Percentiles rank a stretch among this genome's conserved stretches.
Conservation (phyloP, 2,329 filamentous ascomycete genomes). For the Zymoseptoria brevis region DNA sequence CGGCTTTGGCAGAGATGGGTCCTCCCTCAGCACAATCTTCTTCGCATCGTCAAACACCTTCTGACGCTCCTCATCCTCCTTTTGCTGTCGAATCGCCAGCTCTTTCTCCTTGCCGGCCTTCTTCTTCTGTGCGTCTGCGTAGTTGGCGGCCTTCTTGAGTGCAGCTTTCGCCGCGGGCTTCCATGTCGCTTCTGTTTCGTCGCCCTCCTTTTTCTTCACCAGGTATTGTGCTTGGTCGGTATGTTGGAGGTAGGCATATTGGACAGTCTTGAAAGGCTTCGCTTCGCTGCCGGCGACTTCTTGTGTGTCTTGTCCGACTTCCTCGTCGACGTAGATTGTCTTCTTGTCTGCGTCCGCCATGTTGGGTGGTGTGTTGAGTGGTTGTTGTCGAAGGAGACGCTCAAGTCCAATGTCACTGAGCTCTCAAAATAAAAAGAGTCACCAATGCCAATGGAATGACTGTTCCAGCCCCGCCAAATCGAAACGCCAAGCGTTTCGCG, state of each 20-base stretch:
- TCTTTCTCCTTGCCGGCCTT: slow-evolving; percentile 74
- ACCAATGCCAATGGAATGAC: no score
- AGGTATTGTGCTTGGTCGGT: slow-evolving; percentile 57
- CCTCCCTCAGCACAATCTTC: slow-evolving; percentile 64
- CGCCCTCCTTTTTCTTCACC: slow-evolving; percentile 56
- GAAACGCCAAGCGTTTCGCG: no score
- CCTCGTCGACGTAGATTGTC: slow-evolving; percentile 70
- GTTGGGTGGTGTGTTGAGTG: slow-evolving; percentile 2
- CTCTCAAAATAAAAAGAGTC: no score
- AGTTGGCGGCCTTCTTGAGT: slow-evolving; percentile 73
- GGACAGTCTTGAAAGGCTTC: slow-evolving; percentile 73
- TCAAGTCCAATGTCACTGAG: background rate
- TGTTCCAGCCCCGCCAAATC: no score
- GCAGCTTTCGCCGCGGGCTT: slow-evolving; percentile 77
- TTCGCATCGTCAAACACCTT: slow-evolving; percentile 73
- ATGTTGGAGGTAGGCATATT: slow-evolving; percentile 68
- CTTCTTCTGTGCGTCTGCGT: slow-evolving; percentile 69
- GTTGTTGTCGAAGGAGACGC: background rate
- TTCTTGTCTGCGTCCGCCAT: slow-evolving; percentile 28
- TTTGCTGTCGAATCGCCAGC: slow-evolving; percentile 61
- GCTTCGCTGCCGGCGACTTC: slow-evolving; percentile 59
- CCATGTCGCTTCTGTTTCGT: slow-evolving; percentile 62
- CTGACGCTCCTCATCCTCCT: slow-evolving; percentile 62
- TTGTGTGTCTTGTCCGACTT: slow-evolving; percentile 58
- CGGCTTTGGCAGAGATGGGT: slow-evolving; percentile 63